Conservation (phyloP, 768 basidiomycete genomes). For the Paxillus involutus region DNA sequence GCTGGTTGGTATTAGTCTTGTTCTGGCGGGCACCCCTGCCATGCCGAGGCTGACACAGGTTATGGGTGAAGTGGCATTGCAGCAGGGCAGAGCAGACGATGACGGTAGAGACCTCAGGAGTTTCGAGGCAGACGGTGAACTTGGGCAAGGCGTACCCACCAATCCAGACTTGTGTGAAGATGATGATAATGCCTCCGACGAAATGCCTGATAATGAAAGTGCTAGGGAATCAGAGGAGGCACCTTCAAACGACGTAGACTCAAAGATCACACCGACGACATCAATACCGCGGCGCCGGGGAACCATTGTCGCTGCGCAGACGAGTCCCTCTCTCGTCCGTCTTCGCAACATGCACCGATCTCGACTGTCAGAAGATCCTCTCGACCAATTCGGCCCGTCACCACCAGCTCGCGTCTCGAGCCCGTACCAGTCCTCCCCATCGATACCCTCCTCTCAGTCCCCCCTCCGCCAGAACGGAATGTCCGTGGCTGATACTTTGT, state of each 20-base stretch:
- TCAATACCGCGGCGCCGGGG: slow-evolving; percentile 36
- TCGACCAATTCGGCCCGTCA: slow-evolving; percentile 61
- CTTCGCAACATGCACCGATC: slow-evolving; percentile 52
- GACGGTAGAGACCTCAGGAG: slow-evolving; percentile 50
- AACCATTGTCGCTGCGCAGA: slow-evolving; percentile 66
- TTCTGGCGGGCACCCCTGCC: slow-evolving; percentile 74
- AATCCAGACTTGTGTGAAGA: slow-evolving; percentile 30
- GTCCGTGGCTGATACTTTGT: slow-evolving; percentile 51
- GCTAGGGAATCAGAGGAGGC: slow-evolving; percentile 12
- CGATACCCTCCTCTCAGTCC: slow-evolving; percentile 50
- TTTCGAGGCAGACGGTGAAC: slow-evolving; percentile 45
- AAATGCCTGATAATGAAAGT: slow-evolving; percentile 34
- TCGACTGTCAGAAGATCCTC: slow-evolving; percentile 68
- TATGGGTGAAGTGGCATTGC: slow-evolving; percentile 82
- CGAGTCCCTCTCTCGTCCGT: slow-evolving; percentile 70
- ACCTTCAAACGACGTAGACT: slow-evolving; percentile 13
- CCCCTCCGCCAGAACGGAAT: slow-evolving; percentile 44
- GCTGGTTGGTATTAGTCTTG: slow-evolving; percentile 80
- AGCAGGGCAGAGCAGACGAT: slow-evolving; percentile 82
- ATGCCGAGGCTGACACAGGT: slow-evolving; percentile 74
- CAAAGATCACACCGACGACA: slow-evolving; percentile 8
- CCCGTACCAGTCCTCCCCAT: slow-evolving; percentile 73
- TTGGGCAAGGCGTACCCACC: slow-evolving; percentile 27
- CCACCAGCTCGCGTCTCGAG: slow-evolving; percentile 36
- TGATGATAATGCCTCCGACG: slow-evolving; percentile 46